phyloP scores from a whole-genome alignment of 139 green algal species.

The Picochlorum sp. region DNA sequence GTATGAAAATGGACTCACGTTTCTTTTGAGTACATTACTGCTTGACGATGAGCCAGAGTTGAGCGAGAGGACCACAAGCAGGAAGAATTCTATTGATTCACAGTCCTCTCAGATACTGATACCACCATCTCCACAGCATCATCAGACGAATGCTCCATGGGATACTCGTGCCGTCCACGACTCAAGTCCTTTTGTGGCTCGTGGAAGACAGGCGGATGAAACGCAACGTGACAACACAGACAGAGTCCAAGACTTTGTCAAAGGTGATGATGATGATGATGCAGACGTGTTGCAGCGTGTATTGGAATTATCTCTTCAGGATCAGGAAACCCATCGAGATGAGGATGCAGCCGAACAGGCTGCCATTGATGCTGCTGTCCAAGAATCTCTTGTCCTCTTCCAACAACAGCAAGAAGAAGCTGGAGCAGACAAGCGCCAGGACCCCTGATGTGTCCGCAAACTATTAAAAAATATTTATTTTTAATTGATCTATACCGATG shows the following conservation, averaged over 20 bases:
- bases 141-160: not conserved
- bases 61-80: not conserved
- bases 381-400: constrained; percentile 5
- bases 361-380: constrained; percentile 10
- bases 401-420: not conserved
- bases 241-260: not conserved
- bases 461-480: too few species aligned
- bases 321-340: not conserved
- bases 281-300: constrained; percentile 22
- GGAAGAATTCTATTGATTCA: too few species aligned
- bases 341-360: not conserved
- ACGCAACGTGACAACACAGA: too few species aligned
- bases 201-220: not conserved
- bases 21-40: constrained; percentile 45
- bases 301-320: constrained; percentile 15
- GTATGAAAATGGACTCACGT: constrained; percentile 70
- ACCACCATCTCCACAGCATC: not conserved
- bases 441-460: too few species aligned
- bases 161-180: constrained; percentile 1
- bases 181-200: not conserved
- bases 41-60: not conserved
- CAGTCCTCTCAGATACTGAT: constrained; percentile 35
- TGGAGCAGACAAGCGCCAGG: too few species aligned
- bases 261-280: not conserved
- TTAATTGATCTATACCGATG: too few species aligned